phyloP scores from a whole-genome alignment of 306 rosid species.

The Corylus avellana region DNA sequence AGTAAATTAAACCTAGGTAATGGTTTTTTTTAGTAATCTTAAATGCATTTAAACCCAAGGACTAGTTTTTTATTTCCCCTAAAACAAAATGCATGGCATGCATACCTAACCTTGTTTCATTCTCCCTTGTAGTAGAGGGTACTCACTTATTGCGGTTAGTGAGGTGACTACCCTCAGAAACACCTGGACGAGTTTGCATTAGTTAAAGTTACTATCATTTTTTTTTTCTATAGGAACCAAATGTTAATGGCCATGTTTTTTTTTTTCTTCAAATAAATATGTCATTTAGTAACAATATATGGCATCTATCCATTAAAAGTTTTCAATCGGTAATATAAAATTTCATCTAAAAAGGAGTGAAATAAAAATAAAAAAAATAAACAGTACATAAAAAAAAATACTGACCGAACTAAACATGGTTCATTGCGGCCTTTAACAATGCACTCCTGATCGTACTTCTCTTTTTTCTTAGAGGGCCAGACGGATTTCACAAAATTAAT shows the following conservation, averaged over 20 bases:
- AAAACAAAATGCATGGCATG: background rate
- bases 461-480: constrained; percentile 94
- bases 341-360: constrained; percentile 5
- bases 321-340: background rate
- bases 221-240: background rate
- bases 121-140: background rate
- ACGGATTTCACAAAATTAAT: constrained; percentile 69
- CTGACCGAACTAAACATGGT: constrained; percentile 89
- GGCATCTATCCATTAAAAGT: background rate
- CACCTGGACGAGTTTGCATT: background rate
- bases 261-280: background rate
- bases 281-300: background rate
- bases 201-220: background rate
- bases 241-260: background rate
- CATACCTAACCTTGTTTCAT: background rate
- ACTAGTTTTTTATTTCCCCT: too few species aligned
- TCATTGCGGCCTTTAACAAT: constrained; percentile 90
- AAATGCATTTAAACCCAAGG: too few species aligned
- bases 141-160: background rate
- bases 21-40: too few species aligned
- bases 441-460: constrained; percentile 72
- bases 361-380: background rate
- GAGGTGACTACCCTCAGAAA: background rate
- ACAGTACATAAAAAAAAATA: constrained; percentile 9
- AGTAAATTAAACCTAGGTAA: too few species aligned